Percentiles rank a stretch among this genome's conserved stretches.
These are phyloP conservation scores for Dictyostelium firmibasis DNA, from an alignment of 78 protist genomes.

Conservation along the genomic window DNA sequence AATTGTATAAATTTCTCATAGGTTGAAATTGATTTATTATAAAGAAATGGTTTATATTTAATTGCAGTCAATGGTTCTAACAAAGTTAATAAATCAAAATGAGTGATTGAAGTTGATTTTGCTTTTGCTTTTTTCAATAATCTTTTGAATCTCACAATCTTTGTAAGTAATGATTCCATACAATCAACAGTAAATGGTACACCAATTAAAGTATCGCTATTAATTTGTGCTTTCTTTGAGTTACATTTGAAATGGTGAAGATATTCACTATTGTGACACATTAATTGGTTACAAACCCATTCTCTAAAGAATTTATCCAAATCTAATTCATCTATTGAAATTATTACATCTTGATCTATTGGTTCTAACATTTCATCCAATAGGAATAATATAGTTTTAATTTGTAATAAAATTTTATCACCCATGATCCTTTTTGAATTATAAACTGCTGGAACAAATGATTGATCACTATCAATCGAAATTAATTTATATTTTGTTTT, in stretches of 20 bases:
- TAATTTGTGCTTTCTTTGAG: neutral
- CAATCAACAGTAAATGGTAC: neutral
- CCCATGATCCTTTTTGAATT: neutral
- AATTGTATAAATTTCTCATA: neutral
- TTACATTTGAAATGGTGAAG: neutral
- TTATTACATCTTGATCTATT: neutral
- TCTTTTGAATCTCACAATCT: neutral
- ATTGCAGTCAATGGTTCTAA: neutral
- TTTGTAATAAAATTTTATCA: neutral
- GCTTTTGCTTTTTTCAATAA: neutral
- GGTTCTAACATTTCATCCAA: neutral
- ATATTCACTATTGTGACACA: neutral
- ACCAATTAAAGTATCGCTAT: neutral
- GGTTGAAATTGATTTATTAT: neutral
- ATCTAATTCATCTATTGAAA: neutral
- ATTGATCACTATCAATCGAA: constrained; percentile 2
- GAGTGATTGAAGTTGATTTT: neutral
- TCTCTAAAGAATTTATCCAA: neutral
- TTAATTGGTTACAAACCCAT: neutral
- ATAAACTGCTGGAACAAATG: neutral
- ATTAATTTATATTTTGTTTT: neutral
- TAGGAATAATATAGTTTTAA: neutral
- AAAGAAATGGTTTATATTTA: neutral
- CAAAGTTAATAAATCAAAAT: neutral
- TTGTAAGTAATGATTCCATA: neutral